A percentile compares a stretch with the other conserved stretches of the same genome.
Conservation (phyloP, 768 basidiomycete species). For the Tricholoma saponaceum region DNA sequence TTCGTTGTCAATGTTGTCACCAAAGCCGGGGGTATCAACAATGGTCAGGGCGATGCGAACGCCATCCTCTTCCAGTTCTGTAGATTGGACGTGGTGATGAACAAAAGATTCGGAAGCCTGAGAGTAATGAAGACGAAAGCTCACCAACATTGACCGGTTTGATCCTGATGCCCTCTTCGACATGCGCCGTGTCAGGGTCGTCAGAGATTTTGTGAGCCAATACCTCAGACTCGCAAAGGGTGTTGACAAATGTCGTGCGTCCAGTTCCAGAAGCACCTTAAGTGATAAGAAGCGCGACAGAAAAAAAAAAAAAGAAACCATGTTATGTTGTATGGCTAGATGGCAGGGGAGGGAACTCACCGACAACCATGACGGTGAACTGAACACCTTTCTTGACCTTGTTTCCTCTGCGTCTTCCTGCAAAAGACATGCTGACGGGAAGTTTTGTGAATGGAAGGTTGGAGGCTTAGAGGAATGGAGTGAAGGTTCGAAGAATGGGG, state of each 20-base stretch:
- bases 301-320: slow-evolving; percentile 11
- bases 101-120: background rate
- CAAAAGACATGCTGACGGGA: slow-evolving; percentile 65
- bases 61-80: slow-evolving; percentile 98
- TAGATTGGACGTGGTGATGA: slow-evolving; percentile 5
- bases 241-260: slow-evolving; percentile 98
- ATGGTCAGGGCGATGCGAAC: slow-evolving; percentile 97
- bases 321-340: background rate
- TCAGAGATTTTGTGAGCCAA: slow-evolving; percentile 84
- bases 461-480: background rate
- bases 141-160: slow-evolving; percentile 91
- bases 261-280: slow-evolving; percentile 96
- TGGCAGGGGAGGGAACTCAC: slow-evolving; percentile 45
- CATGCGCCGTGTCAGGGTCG: slow-evolving; percentile 83
- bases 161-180: slow-evolving; percentile 92
- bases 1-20: slow-evolving; percentile 98
- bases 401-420: slow-evolving; percentile 83
- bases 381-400: slow-evolving; percentile 99
- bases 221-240: slow-evolving; percentile 95
- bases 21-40: slow-evolving; percentile 98
- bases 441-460: slow-evolving; percentile 3
- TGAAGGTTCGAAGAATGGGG: slow-evolving; percentile 14
- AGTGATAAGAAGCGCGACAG: slow-evolving; percentile 16
- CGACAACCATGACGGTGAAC: slow-evolving; percentile 97
- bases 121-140: slow-evolving; percentile 22